Evolutionary conservation across 108 stramenopile genomes (phyloP), one percentile per base, ranked within the genome.

Genomic region (Cyclotella atomus): DNA sequence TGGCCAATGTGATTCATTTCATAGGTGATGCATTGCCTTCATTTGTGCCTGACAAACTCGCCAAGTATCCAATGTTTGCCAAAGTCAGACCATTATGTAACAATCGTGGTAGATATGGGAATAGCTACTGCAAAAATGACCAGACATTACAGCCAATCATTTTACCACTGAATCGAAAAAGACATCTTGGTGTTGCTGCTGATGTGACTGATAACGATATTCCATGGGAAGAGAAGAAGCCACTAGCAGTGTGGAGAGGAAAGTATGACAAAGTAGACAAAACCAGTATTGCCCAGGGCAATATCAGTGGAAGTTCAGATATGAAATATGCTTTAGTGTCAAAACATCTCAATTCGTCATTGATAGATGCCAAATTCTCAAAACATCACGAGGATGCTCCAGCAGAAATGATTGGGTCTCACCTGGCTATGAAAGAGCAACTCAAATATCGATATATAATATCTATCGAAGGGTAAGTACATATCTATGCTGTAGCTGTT

Each of bases 171-270:
- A 82, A 82, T 33, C 61, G 81, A 36, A 71, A 77, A 24, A 44
- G 81, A 23, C 81, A 82, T 66, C 71, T 49, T 59, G 76, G 65
- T 32, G 57, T 62, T 20, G 76, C 76, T 2, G 59, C 76, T 24
- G 17, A 21, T 15, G 87, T 91, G 0, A 75, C 77, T 43, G 68
- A 57, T 17, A 71, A 85, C 32, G 91, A 95, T 76, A 91, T 87
- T 9, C 81, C 85, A 17, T 92, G 88, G 87, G 75, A 82, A 34
- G 15, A 82, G 54, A 95, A 95, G 71, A 88, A 65, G 49, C 76
- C 82, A 44, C 73, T 72, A 74, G 91, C 89, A 4, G 68, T 95
- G 28, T 95, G 87, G 77, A 85, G 91, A 25, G 93, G 93, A 29
- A 82, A 89, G 60, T 88, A 85, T 62, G 81, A 75, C 3, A 70